Conservation (phyloP, 2,329 filamentous ascomycete genomes). For the Onygenales sp. region DNA sequence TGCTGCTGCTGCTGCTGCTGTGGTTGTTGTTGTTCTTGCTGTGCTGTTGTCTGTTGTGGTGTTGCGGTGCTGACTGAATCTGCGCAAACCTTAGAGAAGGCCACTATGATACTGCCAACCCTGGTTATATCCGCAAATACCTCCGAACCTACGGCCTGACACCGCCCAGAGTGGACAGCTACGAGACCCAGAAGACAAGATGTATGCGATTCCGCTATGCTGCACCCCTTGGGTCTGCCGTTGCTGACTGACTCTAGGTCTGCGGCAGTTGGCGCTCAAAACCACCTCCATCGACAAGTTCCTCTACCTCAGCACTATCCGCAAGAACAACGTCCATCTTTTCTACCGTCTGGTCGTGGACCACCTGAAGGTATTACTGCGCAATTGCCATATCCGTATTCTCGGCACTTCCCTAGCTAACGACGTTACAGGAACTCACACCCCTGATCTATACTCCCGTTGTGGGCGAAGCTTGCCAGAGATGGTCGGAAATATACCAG, state of each 20-base stretch:
- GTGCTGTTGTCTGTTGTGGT: too few species aligned
- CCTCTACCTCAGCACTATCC: constrained; percentile 40
- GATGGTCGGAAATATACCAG: constrained; percentile 93
- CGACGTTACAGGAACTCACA: constrained; percentile 36
- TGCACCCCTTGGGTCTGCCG: neutral
- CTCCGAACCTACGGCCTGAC: constrained; percentile 42
- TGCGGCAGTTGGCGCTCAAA: constrained; percentile 39
- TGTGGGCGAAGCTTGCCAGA: constrained; percentile 87
- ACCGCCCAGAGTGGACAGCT: constrained; percentile 39
- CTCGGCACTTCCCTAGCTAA: too few species aligned
- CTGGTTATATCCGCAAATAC: constrained; percentile 42
- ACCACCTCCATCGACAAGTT: constrained; percentile 40
- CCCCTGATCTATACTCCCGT: constrained; percentile 43
- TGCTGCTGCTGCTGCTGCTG: neutral
- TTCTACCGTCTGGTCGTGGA: constrained; percentile 43
- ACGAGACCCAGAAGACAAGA: constrained; percentile 40
- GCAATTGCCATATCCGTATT: neutral
- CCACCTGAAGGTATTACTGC: constrained; percentile 31
- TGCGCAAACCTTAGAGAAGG: constrained; percentile 23
- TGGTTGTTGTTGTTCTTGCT: neutral
- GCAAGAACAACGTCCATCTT: constrained; percentile 44
- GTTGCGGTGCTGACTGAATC: neutral
- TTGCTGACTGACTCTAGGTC: constrained; percentile 17
- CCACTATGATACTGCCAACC: constrained; percentile 42
- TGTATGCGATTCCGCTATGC: constrained; percentile 21